Base-by-base conservation (phyloP, 148 eudicot genomes). In the Heliosperma pusillum region DNA sequence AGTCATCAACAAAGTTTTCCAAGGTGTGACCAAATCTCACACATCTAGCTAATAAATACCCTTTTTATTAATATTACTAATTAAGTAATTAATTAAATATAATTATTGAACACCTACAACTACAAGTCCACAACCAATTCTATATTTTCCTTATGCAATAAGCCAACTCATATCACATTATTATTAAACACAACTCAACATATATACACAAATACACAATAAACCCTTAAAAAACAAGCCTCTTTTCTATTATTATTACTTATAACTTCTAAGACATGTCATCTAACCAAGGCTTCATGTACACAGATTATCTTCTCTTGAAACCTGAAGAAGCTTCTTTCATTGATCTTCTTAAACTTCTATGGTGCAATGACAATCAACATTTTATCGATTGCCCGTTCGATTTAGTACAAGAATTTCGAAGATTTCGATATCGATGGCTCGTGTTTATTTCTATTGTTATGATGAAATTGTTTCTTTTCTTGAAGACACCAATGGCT, bases 361-460 rank as follows among this genome's bases (percentile, higher is more conserved):
- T 85, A 17, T 77, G 61, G 56, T 75, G 71, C 0, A 64, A 72
- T 24, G 79, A 72, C 27, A 69, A 74, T 10, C 19, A 45, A 50
- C 56, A 73, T 19, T 81, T 83, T 25, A 72, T 85, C 2, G 69
- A 80, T 20, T 63, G 50, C 26, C 73, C 73, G 4, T 22, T 26
- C 27, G 85, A 73, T 21, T 65, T 77, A 1, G 77, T 30, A 2
- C 42, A 83, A 15, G 80, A 85, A 11, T 20, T 80, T 17, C 58
- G 69, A 59, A 44, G 16, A 2, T 62, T 85, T 45, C 64, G 82
- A 22, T 81, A 76, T 10, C 66, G 85, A 76, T 77, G 85, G 84
- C 56, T 85, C 17, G 78, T 87, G 7, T 78, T 82, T 20, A 22
- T 83, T 8, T 85, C 90, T 0, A 55, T 82, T 47, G 19, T 74